These are phyloP conservation scores for Phalaenopsis equestris DNA, from an alignment of 106 monocot genomes.

Conservation along the genomic window DNA sequence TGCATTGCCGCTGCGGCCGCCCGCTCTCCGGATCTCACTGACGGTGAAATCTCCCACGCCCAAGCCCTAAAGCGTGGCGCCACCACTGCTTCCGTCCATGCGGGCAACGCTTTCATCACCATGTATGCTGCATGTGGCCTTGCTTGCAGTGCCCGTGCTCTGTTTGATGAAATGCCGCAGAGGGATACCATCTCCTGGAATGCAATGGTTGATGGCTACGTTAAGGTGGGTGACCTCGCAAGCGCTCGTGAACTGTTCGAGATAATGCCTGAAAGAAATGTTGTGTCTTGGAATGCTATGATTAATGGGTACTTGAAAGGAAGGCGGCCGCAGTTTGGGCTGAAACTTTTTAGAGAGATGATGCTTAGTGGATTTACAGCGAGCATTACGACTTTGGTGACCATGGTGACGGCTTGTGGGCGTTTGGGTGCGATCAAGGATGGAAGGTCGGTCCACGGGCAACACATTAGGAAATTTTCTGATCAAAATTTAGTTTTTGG, in stretches of 20 bases:
- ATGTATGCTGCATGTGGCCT: conserved; percentile 24
- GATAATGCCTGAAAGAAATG: conserved; percentile 26
- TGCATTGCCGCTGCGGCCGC: conserved; percentile 15
- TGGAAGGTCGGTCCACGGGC: conserved; percentile 27
- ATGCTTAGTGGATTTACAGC: not conserved
- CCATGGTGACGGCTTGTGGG: conserved; percentile 24
- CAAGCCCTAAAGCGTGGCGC: conserved; percentile 27
- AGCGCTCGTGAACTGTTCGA: conserved; percentile 25
- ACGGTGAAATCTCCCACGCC: conserved; percentile 12
- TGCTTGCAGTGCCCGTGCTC: conserved; percentile 4
- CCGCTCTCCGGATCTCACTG: not conserved
- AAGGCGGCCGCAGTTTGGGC: conserved; percentile 1
- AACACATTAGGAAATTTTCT: conserved; percentile 15
- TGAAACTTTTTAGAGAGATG: conserved; percentile 30
- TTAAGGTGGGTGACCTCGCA: conserved; percentile 11
- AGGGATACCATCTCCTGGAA: conserved; percentile 30
- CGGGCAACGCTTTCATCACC: conserved; percentile 21
- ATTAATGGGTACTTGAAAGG: conserved; percentile 23
- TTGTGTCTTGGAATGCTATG: conserved; percentile 45
- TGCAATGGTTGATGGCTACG: conserved; percentile 24
- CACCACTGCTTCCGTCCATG: not conserved
- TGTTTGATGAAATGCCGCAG: conserved; percentile 33
- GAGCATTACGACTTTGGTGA: conserved; percentile 20
- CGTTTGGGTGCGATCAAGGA: conserved; percentile 16
- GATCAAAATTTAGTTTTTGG: conserved; percentile 26